Percentiles rank a stretch among this genome's conserved stretches.
phyloP scores from a whole-genome alignment of 768 basidiomycete genomes.

The Trametes gibbosa region DNA sequence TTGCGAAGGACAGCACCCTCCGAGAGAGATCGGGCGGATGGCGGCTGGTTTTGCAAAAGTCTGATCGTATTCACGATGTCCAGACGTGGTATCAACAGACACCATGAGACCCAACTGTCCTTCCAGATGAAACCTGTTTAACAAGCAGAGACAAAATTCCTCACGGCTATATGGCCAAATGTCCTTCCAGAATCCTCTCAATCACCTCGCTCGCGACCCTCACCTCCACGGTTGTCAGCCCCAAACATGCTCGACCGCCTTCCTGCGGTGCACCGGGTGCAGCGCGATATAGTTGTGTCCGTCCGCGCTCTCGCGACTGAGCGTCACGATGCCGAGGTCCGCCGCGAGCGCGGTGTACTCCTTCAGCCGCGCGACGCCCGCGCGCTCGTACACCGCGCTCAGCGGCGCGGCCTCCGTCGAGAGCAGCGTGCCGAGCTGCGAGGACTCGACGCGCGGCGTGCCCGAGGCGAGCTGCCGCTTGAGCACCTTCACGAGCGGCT shows the following conservation, averaged over 20 bases:
- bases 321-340: constrained; percentile 16
- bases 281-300: constrained; percentile 16
- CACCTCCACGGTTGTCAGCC: neutral
- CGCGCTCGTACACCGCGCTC: constrained; percentile 19
- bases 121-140: too few species aligned
- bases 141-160: too few species aligned
- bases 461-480: constrained; percentile 22
- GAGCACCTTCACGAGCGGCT: constrained; percentile 26
- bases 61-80: too few species aligned
- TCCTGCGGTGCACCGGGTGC: constrained; percentile 7
- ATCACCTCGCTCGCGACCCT: neutral
- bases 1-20: too few species aligned
- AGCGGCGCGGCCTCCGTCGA: constrained; percentile 4
- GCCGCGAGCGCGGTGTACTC: constrained; percentile 27
- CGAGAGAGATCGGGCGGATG: too few species aligned
- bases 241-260: neutral
- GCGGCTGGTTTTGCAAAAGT: too few species aligned
- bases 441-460: constrained; percentile 19
- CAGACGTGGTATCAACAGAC: too few species aligned
- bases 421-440: constrained; percentile 27
- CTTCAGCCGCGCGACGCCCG: constrained; percentile 25
- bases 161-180: too few species aligned
- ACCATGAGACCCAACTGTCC: too few species aligned
- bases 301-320: constrained; percentile 4
- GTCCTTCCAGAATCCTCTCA: too few species aligned